Percentiles rank a stretch among this genome's conserved stretches.
phyloP scores from a whole-genome alignment of 257 asterid genomes.

The Przewalskia tangutica region DNA sequence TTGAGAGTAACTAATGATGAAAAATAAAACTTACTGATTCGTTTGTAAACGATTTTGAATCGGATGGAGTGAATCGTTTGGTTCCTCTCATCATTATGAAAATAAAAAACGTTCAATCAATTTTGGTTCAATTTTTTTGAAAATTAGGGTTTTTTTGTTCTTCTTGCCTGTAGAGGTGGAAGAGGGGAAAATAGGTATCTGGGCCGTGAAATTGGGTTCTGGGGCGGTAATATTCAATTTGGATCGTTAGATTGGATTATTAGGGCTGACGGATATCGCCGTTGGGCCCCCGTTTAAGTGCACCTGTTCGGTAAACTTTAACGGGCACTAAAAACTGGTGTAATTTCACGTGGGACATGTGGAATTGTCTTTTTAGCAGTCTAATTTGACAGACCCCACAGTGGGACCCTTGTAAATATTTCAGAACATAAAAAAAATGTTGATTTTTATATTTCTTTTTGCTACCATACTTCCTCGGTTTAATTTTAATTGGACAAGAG shows the following conservation, averaged over 20 bases:
- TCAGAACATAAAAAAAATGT: no score
- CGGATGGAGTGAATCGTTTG: slow-evolving; percentile 61
- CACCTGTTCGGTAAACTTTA: not conserved
- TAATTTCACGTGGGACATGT: not conserved
- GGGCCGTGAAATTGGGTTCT: slow-evolving; percentile 17
- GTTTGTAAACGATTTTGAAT: slow-evolving; percentile 40
- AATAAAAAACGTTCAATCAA: no score
- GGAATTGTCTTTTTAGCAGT: not conserved
- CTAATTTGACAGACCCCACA: not conserved
- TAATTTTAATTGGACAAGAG: no score
- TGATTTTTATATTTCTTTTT: no score
- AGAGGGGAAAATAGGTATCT: slow-evolving; percentile 3
- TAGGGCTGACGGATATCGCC: not conserved
- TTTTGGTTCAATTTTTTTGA: not conserved
- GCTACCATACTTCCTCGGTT: no score
- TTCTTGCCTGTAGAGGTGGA: not conserved
- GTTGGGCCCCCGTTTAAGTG: not conserved
- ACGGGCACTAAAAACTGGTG: not conserved
- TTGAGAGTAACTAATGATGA: not conserved
- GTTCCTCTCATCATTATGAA: slow-evolving; percentile 58
- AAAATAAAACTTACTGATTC: slow-evolving; percentile 43
- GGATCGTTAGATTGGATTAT: slow-evolving; percentile 9
- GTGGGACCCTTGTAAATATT: not conserved
- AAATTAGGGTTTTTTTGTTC: slow-evolving; percentile 25
- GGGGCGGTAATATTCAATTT: slow-evolving; percentile 9